Percentiles rank a stretch among this genome's conserved stretches.
phyloP scores from a whole-genome alignment of 768 basidiomycete species.

The Leccinellum luteum region DNA sequence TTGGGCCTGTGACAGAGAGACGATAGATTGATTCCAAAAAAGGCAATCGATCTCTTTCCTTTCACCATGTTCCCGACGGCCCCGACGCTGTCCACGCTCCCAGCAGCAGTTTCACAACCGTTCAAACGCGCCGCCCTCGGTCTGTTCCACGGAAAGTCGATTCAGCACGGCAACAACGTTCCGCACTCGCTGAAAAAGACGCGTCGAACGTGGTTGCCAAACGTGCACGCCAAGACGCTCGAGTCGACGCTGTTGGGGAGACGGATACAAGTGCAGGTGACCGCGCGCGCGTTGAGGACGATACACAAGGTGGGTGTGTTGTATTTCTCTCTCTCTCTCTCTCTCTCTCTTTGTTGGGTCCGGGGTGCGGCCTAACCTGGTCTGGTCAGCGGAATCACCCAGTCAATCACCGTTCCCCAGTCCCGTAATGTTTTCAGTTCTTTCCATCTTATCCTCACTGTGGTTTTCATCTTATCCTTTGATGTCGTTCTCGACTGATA shows the following conservation, averaged over 20 bases:
- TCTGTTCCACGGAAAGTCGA: constrained; percentile 79
- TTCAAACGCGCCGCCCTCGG: constrained; percentile 82
- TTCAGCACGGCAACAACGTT: constrained; percentile 84
- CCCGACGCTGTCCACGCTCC: constrained; percentile 16
- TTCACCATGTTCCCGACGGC: constrained; percentile 24
- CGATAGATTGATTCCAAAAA: neutral
- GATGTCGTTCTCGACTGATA: neutral
- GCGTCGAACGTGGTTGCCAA: constrained; percentile 83
- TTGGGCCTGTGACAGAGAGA: too few relatives aligned
- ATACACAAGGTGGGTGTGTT: constrained; percentile 68
- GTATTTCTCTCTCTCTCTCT: constrained; percentile 4
- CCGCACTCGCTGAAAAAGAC: constrained; percentile 89
- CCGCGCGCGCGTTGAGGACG: constrained; percentile 72
- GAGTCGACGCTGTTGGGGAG: constrained; percentile 62
- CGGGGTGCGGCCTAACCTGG: too few relatives aligned
- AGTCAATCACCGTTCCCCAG: too few relatives aligned
- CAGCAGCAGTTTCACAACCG: constrained; percentile 50
- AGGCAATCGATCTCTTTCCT: constrained; percentile 1
- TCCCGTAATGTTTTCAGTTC: neutral
- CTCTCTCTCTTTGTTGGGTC: neutral
- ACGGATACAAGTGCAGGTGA: constrained; percentile 48
- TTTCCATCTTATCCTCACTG: neutral
- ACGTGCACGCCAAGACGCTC: constrained; percentile 75
- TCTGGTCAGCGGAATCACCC: too few relatives aligned
- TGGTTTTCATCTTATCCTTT: neutral